phyloP scores from a whole-genome alignment of 495 filamentous ascomycete genomes.

The Hapsidospora chrysogenum region DNA sequence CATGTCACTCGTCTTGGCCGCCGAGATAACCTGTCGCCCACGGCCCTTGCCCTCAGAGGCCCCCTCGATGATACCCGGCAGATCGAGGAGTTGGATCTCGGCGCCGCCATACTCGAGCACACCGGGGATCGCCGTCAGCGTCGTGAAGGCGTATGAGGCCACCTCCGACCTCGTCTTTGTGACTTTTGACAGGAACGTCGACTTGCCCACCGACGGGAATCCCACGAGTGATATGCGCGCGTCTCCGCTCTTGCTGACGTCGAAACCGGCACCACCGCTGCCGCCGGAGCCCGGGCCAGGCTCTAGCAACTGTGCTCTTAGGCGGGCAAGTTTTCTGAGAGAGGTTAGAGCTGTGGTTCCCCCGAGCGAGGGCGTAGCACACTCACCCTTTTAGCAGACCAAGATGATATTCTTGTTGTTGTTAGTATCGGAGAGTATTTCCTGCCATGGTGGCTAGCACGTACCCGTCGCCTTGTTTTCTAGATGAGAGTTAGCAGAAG shows the following conservation, averaged over 20 bases:
- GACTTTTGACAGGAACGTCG: slow-evolving; percentile 96
- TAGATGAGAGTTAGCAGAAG: slow-evolving; percentile 16
- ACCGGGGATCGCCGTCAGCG: slow-evolving; percentile 91
- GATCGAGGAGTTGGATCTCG: slow-evolving; percentile 95
- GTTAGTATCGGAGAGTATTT: not conserved
- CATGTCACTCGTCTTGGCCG: slow-evolving; percentile 97
- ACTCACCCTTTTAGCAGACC: slow-evolving; percentile 89
- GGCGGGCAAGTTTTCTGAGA: slow-evolving; percentile 79
- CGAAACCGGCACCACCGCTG: slow-evolving; percentile 66
- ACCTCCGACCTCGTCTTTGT: slow-evolving; percentile 97
- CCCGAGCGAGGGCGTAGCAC: not conserved
- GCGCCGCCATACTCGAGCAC: slow-evolving; percentile 97
- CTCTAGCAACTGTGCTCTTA: slow-evolving; percentile 89
- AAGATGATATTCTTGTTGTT: slow-evolving; percentile 77
- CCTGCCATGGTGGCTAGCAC: slow-evolving; percentile 6
- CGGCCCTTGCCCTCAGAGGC: slow-evolving; percentile 91
- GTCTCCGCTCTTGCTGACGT: slow-evolving; percentile 94
- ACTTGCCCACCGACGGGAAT: slow-evolving; percentile 97
- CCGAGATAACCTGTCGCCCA: slow-evolving; percentile 93
- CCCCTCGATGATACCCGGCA: slow-evolving; percentile 97
- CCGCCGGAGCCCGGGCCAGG: slow-evolving; percentile 67
- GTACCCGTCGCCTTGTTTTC: slow-evolving; percentile 98
- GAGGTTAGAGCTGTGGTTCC: slow-evolving; percentile 3
- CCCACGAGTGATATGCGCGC: slow-evolving; percentile 94
- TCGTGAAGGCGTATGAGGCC: slow-evolving; percentile 95